These are phyloP conservation scores for Alternaria sp. DNA, from an alignment of 2,329 filamentous ascomycete species.

Conservation along the genomic window DNA sequence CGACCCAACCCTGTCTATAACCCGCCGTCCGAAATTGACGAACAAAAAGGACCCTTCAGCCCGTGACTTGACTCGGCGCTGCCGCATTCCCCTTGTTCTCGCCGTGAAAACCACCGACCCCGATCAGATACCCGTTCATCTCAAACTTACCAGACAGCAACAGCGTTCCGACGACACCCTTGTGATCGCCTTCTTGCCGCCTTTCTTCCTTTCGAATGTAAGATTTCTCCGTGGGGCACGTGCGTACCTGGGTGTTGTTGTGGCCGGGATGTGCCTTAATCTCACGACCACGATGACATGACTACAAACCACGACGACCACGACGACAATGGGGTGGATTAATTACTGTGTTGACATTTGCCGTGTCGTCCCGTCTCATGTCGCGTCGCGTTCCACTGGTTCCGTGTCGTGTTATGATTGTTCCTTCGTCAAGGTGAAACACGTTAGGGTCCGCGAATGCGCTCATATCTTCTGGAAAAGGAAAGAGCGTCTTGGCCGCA, in stretches of 20 bases:
- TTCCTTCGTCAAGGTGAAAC: neutral
- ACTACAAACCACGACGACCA: neutral
- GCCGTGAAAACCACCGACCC: neutral
- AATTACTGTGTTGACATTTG: neutral
- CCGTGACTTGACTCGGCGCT: neutral
- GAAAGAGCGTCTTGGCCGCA: neutral
- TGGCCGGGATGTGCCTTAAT: neutral
- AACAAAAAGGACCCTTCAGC: neutral
- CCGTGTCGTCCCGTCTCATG: neutral
- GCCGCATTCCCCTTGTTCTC: neutral
- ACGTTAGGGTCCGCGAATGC: neutral
- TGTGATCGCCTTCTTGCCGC: neutral
- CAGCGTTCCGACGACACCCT: neutral
- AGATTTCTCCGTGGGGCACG: neutral
- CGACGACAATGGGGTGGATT: neutral
- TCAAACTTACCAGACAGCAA: neutral
- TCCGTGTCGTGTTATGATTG: neutral
- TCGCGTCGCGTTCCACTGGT: neutral
- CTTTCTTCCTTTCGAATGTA: neutral
- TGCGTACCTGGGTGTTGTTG: neutral
- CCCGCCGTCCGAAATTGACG: neutral
- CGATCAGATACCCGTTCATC: constrained; percentile 1
- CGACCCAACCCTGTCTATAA: neutral
- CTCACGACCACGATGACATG: neutral
- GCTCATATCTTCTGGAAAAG: neutral